Percentiles rank a stretch among this genome's conserved stretches.
Conservation (phyloP, 2,329 filamentous ascomycete genomes). For the Paracorniculantispora psalliotae region DNA sequence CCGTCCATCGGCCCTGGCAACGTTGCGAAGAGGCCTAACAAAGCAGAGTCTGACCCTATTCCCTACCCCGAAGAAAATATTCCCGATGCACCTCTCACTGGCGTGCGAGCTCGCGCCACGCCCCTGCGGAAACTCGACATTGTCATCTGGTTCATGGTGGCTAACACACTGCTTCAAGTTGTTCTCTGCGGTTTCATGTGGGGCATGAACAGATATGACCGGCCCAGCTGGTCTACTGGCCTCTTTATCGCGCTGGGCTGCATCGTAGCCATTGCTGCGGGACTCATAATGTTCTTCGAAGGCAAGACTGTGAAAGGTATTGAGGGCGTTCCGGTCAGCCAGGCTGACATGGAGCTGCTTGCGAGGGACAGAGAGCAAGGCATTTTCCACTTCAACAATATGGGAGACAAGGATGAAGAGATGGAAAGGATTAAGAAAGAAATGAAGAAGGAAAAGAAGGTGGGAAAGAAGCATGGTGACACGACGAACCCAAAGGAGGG, state of each 20-base stretch:
- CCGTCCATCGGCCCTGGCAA: slow-evolving; percentile 48
- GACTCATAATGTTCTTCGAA: slow-evolving; percentile 65
- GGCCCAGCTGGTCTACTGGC: slow-evolving; percentile 77
- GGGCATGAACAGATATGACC: slow-evolving; percentile 65
- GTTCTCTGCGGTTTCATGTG: slow-evolving; percentile 78
- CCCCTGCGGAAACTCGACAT: slow-evolving; percentile 71
- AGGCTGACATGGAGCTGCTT: slow-evolving; percentile 48
- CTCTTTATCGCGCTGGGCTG: slow-evolving; percentile 73
- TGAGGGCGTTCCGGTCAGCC: slow-evolving; percentile 63
- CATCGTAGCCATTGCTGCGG: slow-evolving; percentile 62
- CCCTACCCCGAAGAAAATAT: slow-evolving; percentile 61
- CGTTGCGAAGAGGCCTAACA: slow-evolving; percentile 36
- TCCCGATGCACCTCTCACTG: slow-evolving; percentile 64
- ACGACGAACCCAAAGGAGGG: neutral
- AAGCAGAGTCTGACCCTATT: slow-evolving; percentile 39
- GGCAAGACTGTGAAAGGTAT: slow-evolving; percentile 66
- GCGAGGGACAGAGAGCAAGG: slow-evolving; percentile 49
- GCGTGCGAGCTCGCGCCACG: slow-evolving; percentile 62
- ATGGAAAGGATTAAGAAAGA: slow-evolving; percentile 14
- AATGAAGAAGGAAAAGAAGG: neutral
- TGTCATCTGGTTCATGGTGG: slow-evolving; percentile 71
- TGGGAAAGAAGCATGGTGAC: neutral
- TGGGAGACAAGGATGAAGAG: slow-evolving; percentile 31
- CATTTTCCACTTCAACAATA: slow-evolving; percentile 49
- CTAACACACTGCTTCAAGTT: slow-evolving; percentile 74